Conservation (phyloP, 1,284 basidiomycete species). For the Pseudozyma pruni region DNA sequence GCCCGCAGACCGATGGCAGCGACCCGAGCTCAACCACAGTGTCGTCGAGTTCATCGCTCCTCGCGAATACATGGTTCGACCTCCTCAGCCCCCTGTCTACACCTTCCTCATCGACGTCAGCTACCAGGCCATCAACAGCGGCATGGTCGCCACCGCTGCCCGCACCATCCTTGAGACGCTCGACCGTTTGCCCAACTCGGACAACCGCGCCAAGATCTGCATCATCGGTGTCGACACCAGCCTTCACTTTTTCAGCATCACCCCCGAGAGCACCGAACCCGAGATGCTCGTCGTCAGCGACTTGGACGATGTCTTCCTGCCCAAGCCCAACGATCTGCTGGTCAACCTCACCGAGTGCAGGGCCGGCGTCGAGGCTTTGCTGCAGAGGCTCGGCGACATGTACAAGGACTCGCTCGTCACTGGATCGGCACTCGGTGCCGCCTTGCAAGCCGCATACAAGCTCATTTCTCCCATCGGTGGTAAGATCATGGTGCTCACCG, state of each 20-base stretch:
- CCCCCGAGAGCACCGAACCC: slow-evolving; percentile 81
- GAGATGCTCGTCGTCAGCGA: slow-evolving; percentile 97
- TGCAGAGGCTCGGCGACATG: slow-evolving; percentile 90
- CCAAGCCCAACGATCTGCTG: slow-evolving; percentile 93
- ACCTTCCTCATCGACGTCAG: slow-evolving; percentile 97
- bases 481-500: slow-evolving; percentile 90
- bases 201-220: slow-evolving; percentile 88
- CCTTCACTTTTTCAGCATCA: slow-evolving; percentile 94
- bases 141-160: slow-evolving; percentile 98
- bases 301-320: slow-evolving; percentile 94
- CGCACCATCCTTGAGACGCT: slow-evolving; percentile 93
- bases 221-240: slow-evolving; percentile 93
- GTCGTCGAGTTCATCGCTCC: slow-evolving; percentile 97
- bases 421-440: slow-evolving; percentile 94
- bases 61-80: slow-evolving; percentile 98
- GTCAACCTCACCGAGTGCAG: slow-evolving; percentile 91
- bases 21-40: slow-evolving; percentile 90
- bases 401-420: slow-evolving; percentile 91
- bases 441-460: slow-evolving; percentile 94
- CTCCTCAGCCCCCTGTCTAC: slow-evolving; percentile 96
- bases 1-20: slow-evolving; percentile 92
- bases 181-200: slow-evolving; percentile 94
- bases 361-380: slow-evolving; percentile 81
- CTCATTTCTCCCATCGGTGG: slow-evolving; percentile 93
- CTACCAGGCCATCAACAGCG: slow-evolving; percentile 79